Conservation (phyloP, 768 basidiomycete species). For the Mycena alexandri region DNA sequence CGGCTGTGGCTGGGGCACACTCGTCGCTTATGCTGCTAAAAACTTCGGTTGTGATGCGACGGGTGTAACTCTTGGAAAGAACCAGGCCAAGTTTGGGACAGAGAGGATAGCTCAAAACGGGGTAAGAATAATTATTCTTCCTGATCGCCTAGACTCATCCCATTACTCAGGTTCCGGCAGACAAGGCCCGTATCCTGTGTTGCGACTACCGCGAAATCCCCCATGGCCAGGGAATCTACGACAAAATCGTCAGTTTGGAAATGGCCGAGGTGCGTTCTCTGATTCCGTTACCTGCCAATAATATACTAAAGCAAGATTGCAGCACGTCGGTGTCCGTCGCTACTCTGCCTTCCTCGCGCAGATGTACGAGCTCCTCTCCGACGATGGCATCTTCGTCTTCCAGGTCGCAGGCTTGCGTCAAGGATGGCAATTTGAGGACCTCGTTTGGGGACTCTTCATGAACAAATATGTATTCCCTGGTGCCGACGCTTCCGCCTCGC, state of each 20-base stretch:
- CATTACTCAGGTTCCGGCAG: slow-evolving; percentile 56
- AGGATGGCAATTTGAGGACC: slow-evolving; percentile 98
- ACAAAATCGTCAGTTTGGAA: slow-evolving; percentile 96
- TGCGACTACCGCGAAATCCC: slow-evolving; percentile 95
- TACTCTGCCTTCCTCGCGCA: slow-evolving; percentile 91
- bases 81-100: slow-evolving; percentile 94
- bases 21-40: slow-evolving; percentile 94
- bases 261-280: slow-evolving; percentile 87
- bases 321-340: slow-evolving; percentile 96
- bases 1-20: slow-evolving; percentile 97
- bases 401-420: slow-evolving; percentile 98
- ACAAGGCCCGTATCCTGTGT: slow-evolving; percentile 91
- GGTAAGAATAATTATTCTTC: slow-evolving; percentile 46
- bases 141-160: slow-evolving; percentile 10
- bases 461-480: slow-evolving; percentile 99
- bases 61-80: slow-evolving; percentile 91
- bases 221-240: slow-evolving; percentile 77
- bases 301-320: not conserved
- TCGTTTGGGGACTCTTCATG: slow-evolving; percentile 98
- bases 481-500: slow-evolving; percentile 95
- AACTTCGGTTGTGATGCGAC: slow-evolving; percentile 98
- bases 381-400: slow-evolving; percentile 94
- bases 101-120: slow-evolving; percentile 88
- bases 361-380: slow-evolving; percentile 93
- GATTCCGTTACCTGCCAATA: slow-evolving; percentile 1